Conservation (phyloP, 2,329 filamentous ascomycete genomes). For the Orbilia blumenaviensis region DNA sequence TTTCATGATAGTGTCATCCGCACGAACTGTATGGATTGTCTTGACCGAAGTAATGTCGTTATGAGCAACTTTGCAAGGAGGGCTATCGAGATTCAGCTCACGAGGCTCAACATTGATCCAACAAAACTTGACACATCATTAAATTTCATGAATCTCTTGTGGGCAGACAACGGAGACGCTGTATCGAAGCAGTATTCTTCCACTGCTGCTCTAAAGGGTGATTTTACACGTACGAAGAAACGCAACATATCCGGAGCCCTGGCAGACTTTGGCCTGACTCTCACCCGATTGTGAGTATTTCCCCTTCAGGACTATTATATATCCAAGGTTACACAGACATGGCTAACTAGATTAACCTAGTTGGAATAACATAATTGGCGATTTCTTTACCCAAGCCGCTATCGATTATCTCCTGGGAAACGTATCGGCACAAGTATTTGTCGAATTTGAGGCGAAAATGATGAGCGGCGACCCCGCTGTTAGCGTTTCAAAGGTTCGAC, state of each 20-base stretch:
- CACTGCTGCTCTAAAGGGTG: constrained; percentile 93
- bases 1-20: constrained; percentile 69
- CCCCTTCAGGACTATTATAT: constrained; percentile 60
- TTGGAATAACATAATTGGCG: constrained; percentile 90
- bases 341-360: constrained; percentile 60
- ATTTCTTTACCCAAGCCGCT: constrained; percentile 93
- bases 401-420: constrained; percentile 95
- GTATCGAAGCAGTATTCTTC: constrained; percentile 96
- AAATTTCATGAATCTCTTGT: constrained; percentile 90
- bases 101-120: constrained; percentile 77
- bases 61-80: constrained; percentile 89
- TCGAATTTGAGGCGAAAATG: constrained; percentile 93
- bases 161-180: constrained; percentile 97
- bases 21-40: constrained; percentile 98
- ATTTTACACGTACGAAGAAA: constrained; percentile 91
- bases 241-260: constrained; percentile 89
- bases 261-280: constrained; percentile 87
- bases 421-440: constrained; percentile 83
- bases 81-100: constrained; percentile 81
- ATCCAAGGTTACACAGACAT: not conserved
- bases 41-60: constrained; percentile 94
- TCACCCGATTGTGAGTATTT: constrained; percentile 70
- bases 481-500: constrained; percentile 82
- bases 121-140: constrained; percentile 78
- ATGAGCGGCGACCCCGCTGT: constrained; percentile 91